Conservation (phyloP, 1,284 basidiomycete species). For the Trametes hirsuta region DNA sequence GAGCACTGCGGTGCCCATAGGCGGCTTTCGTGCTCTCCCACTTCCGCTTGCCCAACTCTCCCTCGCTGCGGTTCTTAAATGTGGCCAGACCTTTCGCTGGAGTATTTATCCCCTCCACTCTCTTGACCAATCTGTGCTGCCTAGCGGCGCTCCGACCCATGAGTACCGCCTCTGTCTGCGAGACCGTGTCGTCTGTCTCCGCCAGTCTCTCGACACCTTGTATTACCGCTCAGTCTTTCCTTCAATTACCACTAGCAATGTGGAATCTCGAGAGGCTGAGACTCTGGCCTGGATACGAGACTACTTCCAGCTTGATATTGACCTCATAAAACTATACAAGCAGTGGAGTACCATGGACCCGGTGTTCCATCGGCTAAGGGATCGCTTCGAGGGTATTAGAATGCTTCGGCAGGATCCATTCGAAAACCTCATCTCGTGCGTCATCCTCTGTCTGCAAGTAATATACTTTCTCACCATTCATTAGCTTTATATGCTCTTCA, state of each 20-base stretch:
- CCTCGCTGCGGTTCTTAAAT: slow-evolving; percentile 72
- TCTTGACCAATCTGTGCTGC: slow-evolving; percentile 14
- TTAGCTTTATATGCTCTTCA: slow-evolving; percentile 95
- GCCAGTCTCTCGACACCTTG: slow-evolving; percentile 69
- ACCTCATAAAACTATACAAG: slow-evolving; percentile 75
- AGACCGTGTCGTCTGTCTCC: slow-evolving; percentile 83
- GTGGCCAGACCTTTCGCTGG: slow-evolving; percentile 86
- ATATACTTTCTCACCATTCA: not conserved
- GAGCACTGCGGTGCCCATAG: slow-evolving; percentile 9
- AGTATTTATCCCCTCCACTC: slow-evolving; percentile 48
- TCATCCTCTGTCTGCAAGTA: slow-evolving; percentile 27
- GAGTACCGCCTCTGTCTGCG: slow-evolving; percentile 78
- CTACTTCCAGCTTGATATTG: slow-evolving; percentile 89
- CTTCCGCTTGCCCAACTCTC: slow-evolving; percentile 68
- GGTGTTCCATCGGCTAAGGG: slow-evolving; percentile 70
- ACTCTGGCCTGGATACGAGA: slow-evolving; percentile 81
- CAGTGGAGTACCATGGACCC: slow-evolving; percentile 80
- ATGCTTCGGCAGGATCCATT: slow-evolving; percentile 94
- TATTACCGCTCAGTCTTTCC: slow-evolving; percentile 74
- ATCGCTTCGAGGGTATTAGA: slow-evolving; percentile 67
- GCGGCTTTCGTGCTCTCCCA: slow-evolving; percentile 60
- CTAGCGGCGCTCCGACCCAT: slow-evolving; percentile 37
- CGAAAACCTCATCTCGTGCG: slow-evolving; percentile 92
- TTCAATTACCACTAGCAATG: slow-evolving; percentile 21
- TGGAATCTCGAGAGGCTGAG: slow-evolving; percentile 40